phyloP scores from a whole-genome alignment of 768 basidiomycete genomes.

The Leccinum variicolor region DNA sequence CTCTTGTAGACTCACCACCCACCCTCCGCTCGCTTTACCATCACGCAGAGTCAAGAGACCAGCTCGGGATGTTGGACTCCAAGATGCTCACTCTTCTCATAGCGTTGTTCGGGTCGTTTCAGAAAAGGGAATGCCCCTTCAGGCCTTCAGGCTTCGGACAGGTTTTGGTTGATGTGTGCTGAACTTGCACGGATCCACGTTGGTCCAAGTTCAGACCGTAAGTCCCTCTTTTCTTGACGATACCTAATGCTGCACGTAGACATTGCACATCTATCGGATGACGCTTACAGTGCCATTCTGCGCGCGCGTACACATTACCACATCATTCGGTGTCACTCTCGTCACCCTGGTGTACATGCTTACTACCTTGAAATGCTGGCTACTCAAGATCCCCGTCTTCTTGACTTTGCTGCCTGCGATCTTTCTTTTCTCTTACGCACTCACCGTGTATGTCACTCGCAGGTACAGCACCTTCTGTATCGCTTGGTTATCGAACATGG shows the following conservation, averaged over 20 bases:
- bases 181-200: constrained; percentile 32
- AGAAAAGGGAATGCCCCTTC: constrained; percentile 30
- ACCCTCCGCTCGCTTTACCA: constrained; percentile 40
- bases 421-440: constrained; percentile 35
- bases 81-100: constrained; percentile 42
- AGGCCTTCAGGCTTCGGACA: constrained; percentile 48
- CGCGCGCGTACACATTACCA: constrained; percentile 41
- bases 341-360: constrained; percentile 42
- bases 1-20: constrained; percentile 25
- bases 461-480: constrained; percentile 41
- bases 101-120: constrained; percentile 47
- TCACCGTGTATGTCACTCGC: constrained; percentile 32
- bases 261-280: constrained; percentile 11
- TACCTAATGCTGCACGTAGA: constrained; percentile 6
- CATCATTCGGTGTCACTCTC: constrained; percentile 35
- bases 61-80: constrained; percentile 34
- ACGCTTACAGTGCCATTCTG: constrained; percentile 15
- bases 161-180: constrained; percentile 61
- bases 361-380: constrained; percentile 43
- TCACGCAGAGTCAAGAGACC: constrained; percentile 31
- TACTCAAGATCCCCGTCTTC: constrained; percentile 23
- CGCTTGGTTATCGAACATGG: constrained; percentile 32
- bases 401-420: constrained; percentile 31
- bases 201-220: constrained; percentile 10
- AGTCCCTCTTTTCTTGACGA: not conserved